Evolutionary conservation across 345 rosid genomes (phyloP), one percentile per base, ranked within the genome.

Genomic region (Camelina laxa): DNA sequence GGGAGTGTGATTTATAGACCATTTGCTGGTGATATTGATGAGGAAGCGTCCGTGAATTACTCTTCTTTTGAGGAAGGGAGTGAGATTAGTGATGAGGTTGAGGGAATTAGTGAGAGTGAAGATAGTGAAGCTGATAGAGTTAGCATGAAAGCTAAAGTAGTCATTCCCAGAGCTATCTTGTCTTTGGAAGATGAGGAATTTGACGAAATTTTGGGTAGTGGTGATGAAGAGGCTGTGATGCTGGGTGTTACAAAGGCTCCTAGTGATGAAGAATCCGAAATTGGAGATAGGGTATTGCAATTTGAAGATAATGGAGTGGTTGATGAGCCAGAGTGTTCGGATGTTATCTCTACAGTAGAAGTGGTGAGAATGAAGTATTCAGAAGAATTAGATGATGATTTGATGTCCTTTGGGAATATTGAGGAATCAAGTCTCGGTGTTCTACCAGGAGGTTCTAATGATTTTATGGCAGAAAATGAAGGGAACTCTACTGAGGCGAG

Each of bases 171-270:
- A 67, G 95, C 95, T 0, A 75, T 75, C 57, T 75, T 89, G 85
- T 89, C 95, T 14, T 45, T 85, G 60, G 89, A 92, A 44, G 91
- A 85, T 72, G 96, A 87, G 70, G 87, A 73, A 2, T 59, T 55
- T 58, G 81, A 83, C 31, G 84, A 80, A 17, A 42, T 75, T 51
- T 49, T 76, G 44, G 75, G 70, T 58, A 85, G 53, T 65, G 89
- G 79, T 14, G 86, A 80, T 41, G 80, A 82, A 35, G 74, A 58
- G 36, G 17, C 24, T 22, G 69, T 13, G 22, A 50, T 79, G 61
- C 72, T 78, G 6, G 69, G 69, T 55, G 75, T 68, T 59, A 76
- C 59, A 16, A 75, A 70, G 78, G 77, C 80, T 79, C 71, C 79
- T 22, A 59, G 75, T 72, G 79, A 70, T 68, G 82, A 74, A 55